Conservation (phyloP, 306 rosid species). For the Prinsepia uniflora region DNA sequence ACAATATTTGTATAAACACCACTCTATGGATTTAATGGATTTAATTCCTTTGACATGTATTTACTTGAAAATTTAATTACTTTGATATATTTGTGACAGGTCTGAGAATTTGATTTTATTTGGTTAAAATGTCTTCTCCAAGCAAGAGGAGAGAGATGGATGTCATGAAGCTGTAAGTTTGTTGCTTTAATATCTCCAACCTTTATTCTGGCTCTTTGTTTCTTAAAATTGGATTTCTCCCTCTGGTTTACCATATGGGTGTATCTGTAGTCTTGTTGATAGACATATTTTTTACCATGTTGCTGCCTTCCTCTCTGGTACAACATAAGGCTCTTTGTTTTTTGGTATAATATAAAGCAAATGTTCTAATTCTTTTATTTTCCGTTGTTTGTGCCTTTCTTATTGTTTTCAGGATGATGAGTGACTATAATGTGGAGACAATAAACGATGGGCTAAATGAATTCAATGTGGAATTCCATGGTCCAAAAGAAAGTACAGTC, state of each 20-base stretch:
- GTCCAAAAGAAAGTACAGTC: constrained; percentile 93
- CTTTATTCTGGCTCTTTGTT: neutral
- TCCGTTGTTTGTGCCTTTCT: constrained; percentile 20
- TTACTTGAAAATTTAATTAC: constrained; percentile 12
- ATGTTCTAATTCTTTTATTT: constrained; percentile 6
- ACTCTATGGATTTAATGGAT: neutral
- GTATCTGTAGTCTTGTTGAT: constrained; percentile 1
- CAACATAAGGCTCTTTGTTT: neutral
- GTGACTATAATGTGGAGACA: constrained; percentile 95
- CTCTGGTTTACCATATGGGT: neutral
- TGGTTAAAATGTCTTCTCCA: constrained; percentile 86
- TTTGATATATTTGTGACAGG: constrained; percentile 35
- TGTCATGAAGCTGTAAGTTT: constrained; percentile 94
- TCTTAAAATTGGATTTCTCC: neutral
- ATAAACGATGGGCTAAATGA: constrained; percentile 92
- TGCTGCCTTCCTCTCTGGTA: constrained; percentile 5
- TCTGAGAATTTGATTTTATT: constrained; percentile 33
- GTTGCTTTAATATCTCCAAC: neutral
- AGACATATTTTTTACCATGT: constrained; percentile 1
- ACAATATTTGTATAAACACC: neutral
- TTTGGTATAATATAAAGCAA: constrained; percentile 1
- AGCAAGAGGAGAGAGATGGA: constrained; percentile 99
- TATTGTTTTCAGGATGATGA: constrained; percentile 88
- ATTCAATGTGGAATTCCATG: constrained; percentile 93
- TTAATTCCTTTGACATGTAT: neutral